Base-by-base conservation (phyloP, 23 red algal genomes). In the Pyropia haitanensis region DNA sequence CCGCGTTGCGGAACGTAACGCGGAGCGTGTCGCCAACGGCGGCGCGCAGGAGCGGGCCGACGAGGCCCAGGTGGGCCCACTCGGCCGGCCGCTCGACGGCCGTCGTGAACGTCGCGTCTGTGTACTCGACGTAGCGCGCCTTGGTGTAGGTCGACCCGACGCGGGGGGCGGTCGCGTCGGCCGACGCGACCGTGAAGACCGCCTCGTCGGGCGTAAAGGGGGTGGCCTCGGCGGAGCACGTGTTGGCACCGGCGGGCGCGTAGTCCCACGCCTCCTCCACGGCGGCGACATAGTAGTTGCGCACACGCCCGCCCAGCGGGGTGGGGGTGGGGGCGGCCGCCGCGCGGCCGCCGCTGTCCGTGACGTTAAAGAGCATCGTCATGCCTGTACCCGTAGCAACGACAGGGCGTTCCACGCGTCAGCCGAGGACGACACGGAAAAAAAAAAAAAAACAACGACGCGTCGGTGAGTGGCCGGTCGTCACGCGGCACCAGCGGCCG, bases 1-100 rank as follows among this genome's bases (percentile, higher is more conserved):
- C 72, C 2, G 2, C 2, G n/a, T 76, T 76, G 27, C 72, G 72
- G n/a, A 76, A 76, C n/a, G 61, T 58, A n/a, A 76, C 33, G 18
- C 61, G 58, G 14, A 76, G 21, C 16, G 51, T 49, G 33, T 76
- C 72, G 28, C 56, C 56, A 6, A 76, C 72, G 1, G 58, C 58
- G 18, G 72, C 72, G 72, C 72, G 72, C 3, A 76, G 58, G 58
- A 76, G 58, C 4, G 72, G 72, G 57, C 72, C 72, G 39, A 76
- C 64, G 27, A 76, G 14, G 4, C 72, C 72, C 6, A 76, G 56
- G 29, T 76, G 72, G 18, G 22, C 58, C 25, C 52, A 27, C 19
- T 18, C 30, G 0, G 18, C 55, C n/a, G 50, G 33, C 10, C 72
- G 54, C 29, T 64, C 29, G 0, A 64, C 72, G 50, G 44, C 58